These are phyloP conservation scores for Globisporangium mamillatum DNA, from an alignment of 352 stramenopile species.

Conservation along the genomic window DNA sequence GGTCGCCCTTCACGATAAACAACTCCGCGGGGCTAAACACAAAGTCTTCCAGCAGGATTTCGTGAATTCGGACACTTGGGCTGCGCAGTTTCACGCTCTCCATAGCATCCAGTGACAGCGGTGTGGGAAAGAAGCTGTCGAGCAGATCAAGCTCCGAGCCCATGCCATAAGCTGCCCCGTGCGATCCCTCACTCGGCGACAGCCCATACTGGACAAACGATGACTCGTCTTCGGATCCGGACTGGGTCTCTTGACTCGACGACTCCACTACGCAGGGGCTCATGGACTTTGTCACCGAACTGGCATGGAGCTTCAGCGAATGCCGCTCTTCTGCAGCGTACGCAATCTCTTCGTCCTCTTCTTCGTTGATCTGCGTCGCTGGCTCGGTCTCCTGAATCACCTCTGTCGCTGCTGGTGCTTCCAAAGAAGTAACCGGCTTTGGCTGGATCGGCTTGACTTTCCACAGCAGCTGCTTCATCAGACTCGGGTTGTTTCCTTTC, in stretches of 20 bases:
- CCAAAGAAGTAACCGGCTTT: not conserved
- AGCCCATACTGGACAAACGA: constrained; percentile 33
- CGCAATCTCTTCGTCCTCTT: constrained; percentile 38
- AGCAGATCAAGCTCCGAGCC: constrained; percentile 1
- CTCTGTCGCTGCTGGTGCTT: constrained; percentile 14
- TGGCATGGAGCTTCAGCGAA: constrained; percentile 36
- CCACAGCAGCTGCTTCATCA: constrained; percentile 65
- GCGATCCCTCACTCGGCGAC: constrained; percentile 1
- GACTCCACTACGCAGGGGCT: constrained; percentile 29
- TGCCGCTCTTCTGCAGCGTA: constrained; percentile 42
- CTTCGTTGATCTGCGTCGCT: not conserved
- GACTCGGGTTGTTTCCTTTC: constrained; percentile 16
- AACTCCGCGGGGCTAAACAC: constrained; percentile 29
- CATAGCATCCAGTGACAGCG: constrained; percentile 25
- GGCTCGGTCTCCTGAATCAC: constrained; percentile 1
- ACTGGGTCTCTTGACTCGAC: constrained; percentile 75
- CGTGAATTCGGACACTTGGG: constrained; percentile 22
- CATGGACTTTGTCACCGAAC: constrained; percentile 17
- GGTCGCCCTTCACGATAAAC: constrained; percentile 25
- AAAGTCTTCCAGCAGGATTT: constrained; percentile 40
- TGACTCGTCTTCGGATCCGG: constrained; percentile 54
- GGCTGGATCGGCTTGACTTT: constrained; percentile 37
- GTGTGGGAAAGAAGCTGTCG: constrained; percentile 23
- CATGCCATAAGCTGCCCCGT: not conserved
- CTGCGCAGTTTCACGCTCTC: not conserved